phyloP scores from a whole-genome alignment of 768 basidiomycete genomes.

The Hemileccinum rubropunctum region DNA sequence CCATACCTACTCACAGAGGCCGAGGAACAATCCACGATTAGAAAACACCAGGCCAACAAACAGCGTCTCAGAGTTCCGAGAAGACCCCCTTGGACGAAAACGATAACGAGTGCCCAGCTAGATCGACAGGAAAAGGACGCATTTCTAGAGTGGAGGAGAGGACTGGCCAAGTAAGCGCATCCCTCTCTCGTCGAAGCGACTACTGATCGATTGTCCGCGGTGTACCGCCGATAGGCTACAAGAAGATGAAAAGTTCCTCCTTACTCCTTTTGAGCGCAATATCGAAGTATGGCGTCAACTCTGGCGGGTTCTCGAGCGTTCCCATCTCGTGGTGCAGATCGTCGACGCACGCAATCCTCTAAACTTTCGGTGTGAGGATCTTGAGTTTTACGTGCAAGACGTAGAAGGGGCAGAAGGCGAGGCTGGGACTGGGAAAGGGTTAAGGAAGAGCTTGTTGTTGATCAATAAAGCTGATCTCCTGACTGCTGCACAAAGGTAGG shows the following conservation, averaged over 20 bases:
- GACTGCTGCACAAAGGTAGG: slow-evolving; percentile 80
- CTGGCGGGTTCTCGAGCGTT: slow-evolving; percentile 95
- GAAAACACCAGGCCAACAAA: slow-evolving; percentile 73
- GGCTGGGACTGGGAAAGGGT: slow-evolving; percentile 68
- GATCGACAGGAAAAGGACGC: slow-evolving; percentile 88
- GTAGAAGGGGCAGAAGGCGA: slow-evolving; percentile 83
- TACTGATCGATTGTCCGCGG: neutral
- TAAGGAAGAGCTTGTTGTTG: slow-evolving; percentile 73
- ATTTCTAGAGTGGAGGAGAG: slow-evolving; percentile 92
- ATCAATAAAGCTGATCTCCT: slow-evolving; percentile 97
- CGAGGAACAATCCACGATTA: slow-evolving; percentile 74
- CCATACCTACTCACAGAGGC: slow-evolving; percentile 81
- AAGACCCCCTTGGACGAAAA: slow-evolving; percentile 85
- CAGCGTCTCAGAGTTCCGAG: slow-evolving; percentile 81
- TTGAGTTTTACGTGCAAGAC: slow-evolving; percentile 82
- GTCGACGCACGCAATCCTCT: slow-evolving; percentile 96
- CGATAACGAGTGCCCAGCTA: slow-evolving; percentile 71
- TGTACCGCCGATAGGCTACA: slow-evolving; percentile 57
- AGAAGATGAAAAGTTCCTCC: slow-evolving; percentile 80
- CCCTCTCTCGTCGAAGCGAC: neutral
- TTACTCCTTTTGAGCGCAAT: slow-evolving; percentile 96
- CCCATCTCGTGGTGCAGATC: slow-evolving; percentile 92
- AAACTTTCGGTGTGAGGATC: slow-evolving; percentile 87
- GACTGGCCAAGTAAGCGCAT: slow-evolving; percentile 77
- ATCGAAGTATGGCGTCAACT: slow-evolving; percentile 98